Base-by-base conservation (phyloP, 2,329 filamentous ascomycete genomes). In the Helminthosporium solani region DNA sequence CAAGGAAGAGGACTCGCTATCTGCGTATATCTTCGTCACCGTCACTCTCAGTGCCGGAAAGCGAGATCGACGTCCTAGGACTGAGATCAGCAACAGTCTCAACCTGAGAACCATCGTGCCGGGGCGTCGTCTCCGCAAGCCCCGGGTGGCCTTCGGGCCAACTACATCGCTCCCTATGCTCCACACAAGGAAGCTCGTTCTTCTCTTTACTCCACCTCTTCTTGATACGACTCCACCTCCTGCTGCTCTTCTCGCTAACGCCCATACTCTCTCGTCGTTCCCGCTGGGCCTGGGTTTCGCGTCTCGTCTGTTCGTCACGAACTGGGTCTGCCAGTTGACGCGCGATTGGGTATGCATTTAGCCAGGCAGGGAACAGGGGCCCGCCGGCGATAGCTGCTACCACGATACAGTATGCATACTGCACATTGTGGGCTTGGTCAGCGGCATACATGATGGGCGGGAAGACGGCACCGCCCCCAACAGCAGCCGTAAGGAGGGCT, bases 391-490 rank as follows among this genome's bases (percentile, higher is more conserved):
- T 83, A 1, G 75, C 70, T 0, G 78, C 78, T 11, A 80, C 67
- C 3, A 78, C 71, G 12, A 84, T 76, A 42, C 75, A 75, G 50
- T 78, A 79, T 0, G 78, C 78, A 46, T 76, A 80, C 15, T 70
- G 67, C 1, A 72, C 59, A 18, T 73, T 71, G 2, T 66, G 61
- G 0, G 60, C 54, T 7, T 73, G 63, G 4, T 64, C 60, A 7
- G 77, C 73, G 1, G 73, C 74, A 41, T 74, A 75, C 50, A 78
- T 74, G 44, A 83, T 76, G 7, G 80, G 80, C 0, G 81, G 78
- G 46, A 83, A 78, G 25, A 77, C 70, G 1, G 74, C 75, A 2
- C 80, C 82, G 1, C 80, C 82, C 15, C 73, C 73, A 33, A 82
- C 77, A 3, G 78, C 76, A 8, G 76, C 73, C 1, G 80, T 79